These are phyloP conservation scores for Neobulgaria alba DNA, from an alignment of 2,329 filamentous ascomycete species.

Conservation along the genomic window DNA sequence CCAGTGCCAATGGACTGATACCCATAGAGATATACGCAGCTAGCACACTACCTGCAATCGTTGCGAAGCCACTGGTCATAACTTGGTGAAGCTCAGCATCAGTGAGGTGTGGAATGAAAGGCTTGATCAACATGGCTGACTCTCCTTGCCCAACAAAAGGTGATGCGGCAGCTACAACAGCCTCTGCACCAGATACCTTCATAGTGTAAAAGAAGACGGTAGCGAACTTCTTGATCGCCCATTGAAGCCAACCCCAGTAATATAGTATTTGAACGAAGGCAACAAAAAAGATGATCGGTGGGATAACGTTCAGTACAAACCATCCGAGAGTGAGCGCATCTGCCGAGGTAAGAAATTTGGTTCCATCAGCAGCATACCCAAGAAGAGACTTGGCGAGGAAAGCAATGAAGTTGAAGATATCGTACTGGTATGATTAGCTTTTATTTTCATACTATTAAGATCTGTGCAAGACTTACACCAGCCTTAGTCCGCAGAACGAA, in stretches of 20 bases:
- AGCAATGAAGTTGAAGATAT: conserved; percentile 88
- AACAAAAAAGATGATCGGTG: conserved; percentile 94
- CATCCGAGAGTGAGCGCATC: conserved; percentile 39
- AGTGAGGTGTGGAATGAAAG: conserved; percentile 79
- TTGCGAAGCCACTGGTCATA: conserved; percentile 88
- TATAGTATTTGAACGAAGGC: conserved; percentile 82
- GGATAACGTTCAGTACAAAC: conserved; percentile 76
- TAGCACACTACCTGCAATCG: conserved; percentile 80
- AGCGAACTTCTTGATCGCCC: conserved; percentile 83
- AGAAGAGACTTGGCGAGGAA: conserved; percentile 64
- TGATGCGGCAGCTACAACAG: conserved; percentile 86
- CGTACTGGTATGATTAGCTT: conserved; percentile 38
- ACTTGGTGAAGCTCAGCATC: conserved; percentile 84
- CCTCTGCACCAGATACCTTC: conserved; percentile 80
- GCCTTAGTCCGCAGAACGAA: conserved; percentile 77
- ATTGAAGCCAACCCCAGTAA: conserved; percentile 74
- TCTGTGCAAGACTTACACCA: conserved; percentile 35
- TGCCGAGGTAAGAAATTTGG: conserved; percentile 57
- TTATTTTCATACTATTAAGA: neutral
- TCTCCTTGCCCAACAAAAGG: conserved; percentile 94
- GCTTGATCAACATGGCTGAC: conserved; percentile 84
- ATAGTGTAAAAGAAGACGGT: conserved; percentile 88
- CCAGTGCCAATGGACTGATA: conserved; percentile 73
- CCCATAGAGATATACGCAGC: conserved; percentile 80
- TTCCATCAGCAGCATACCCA: conserved; percentile 65